Evolutionary conservation across 306 rosid genomes (phyloP), one percentile per base, ranked within the genome.

Genomic region (Fagus crenata): DNA sequence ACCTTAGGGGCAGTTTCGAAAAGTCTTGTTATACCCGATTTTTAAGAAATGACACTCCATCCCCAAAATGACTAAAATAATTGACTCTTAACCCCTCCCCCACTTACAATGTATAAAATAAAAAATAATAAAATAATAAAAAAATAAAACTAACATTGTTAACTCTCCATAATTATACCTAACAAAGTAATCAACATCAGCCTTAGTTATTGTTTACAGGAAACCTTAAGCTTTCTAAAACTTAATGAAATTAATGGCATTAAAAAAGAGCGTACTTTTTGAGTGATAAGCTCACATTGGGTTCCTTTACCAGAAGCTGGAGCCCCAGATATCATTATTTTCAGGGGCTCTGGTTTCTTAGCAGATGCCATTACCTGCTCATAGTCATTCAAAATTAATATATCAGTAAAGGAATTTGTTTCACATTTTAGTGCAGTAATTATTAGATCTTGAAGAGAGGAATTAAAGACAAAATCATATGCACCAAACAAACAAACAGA

Each of bases 261-360:
- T 33, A 32, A 12, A 11, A 35, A 18, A 65, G 41, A 28, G 59
- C 84, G 61, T 58, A 92, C 97, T 72, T 90, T 90, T 74, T 84
- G 77, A 40, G 90, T 81, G 77, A 95, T 95, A 67, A 95, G 92
- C 71, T 89, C 85, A 63, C 98, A 95, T 77, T 95, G 97, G 42
- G 98, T 92, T 78, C 98, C 98, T 86, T 95, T 95, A 18, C 98
- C 98, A 35, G 98, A 95, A 79, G 98, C 98, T 3, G 98, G 98
- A 56, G 98, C 93, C 3, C 96, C 98, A 2, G 97, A 92, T 63
- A 95, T 90, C 96, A 90, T 90, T 63, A 92, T 68, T 76, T 53
- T 85, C 5, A 89, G 90, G 14, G 89, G 85, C 77, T 92, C 93
- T 4, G 87, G 69, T 63, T 81, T 81, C 58, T 78, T 80, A 32